Evolutionary conservation across 208 protist genomes (phyloP), one percentile per base, ranked within the genome.

Genomic region (Endotrypanum monterogeii): DNA sequence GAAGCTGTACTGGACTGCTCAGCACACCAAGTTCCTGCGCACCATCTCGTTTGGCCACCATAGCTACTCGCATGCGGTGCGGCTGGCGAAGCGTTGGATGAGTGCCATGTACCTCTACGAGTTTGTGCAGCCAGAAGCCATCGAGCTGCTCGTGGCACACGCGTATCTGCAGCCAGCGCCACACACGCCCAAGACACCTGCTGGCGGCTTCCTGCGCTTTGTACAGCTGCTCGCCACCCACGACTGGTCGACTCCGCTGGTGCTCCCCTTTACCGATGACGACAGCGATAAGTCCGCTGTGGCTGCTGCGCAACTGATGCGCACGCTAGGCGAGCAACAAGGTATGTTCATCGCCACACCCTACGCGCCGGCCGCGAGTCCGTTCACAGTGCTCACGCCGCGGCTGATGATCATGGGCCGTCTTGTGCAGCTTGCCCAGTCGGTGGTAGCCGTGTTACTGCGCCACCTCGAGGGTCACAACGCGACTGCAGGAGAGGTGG

Each of bases 1-100:
- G 74, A 94, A 93, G 73, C 86, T 97, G 30, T 90, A 94, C 74
- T 95, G 87, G 86, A 89, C 85, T n/a, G 85, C 86, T n/a, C 89
- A 89, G 80, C 93, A 97, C 79, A 85, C 83, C 50, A 93, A 93
- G 79, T 92, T 95, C 60, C 28, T 96, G 54, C 84, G 89, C 62
- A 91, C 80, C 50, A 83, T 94, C 65, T 72, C 87, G 7, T 93
- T 90, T 74, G 86, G 89, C 18, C 92, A 96, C 68, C 84, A 87
- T 55, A 93, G 84, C 79, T 94, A 87, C 77, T 81, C 83, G 63
- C 86, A 80, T 68, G 86, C 93, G 20, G 86, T 89, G 51, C 88
- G 93, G 14, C 73, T 97, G 54, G 84, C 89, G 23, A 90, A 92
- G 73, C 90, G 93, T 58, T 97, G 90, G 89, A 77, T 94, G 63